Evolutionary conservation across 257 asterid species (phyloP).

Genomic region (Solanum gandarillasii): DNA sequence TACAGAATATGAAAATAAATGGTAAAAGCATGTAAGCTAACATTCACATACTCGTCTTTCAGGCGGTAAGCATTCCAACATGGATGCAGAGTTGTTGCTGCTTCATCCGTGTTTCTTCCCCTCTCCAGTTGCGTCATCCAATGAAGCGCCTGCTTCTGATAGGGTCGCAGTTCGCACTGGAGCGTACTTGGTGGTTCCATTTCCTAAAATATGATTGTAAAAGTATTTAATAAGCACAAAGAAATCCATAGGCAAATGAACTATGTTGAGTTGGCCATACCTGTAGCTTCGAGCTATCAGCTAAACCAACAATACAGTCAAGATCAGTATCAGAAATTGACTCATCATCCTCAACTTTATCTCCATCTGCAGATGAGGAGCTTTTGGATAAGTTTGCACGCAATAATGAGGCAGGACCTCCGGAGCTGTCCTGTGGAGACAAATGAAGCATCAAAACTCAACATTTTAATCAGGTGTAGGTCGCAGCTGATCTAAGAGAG

Average conservation of each 20-base stretch:
- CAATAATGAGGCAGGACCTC: conserved; percentile 35
- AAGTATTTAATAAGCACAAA: conserved; percentile 6
- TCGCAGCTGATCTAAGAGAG: not conserved
- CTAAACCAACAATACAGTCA: conserved; percentile 80
- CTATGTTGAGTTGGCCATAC: conserved; percentile 21
- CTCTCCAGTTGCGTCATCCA: conserved; percentile 91
- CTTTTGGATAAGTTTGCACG: conserved; percentile 31
- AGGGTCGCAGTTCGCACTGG: conserved; percentile 81
- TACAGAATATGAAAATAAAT: not conserved
- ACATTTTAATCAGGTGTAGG: not conserved
- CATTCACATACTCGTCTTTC: conserved; percentile 46
- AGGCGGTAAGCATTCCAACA: conserved; percentile 94
- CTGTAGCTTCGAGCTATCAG: conserved; percentile 65
- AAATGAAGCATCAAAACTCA: conserved; percentile 13
- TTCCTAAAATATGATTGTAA: conserved; percentile 38
- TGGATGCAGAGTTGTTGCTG: conserved; percentile 75
- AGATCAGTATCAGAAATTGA: conserved; percentile 81
- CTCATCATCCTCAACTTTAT: conserved; percentile 56
- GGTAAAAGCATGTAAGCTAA: conserved; percentile 3
- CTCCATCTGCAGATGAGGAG: conserved; percentile 32
- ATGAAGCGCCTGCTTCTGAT: conserved; percentile 96
- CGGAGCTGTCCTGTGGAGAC: conserved; percentile 43
- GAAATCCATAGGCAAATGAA: not conserved
- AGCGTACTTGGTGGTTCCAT: conserved; percentile 87
- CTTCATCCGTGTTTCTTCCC: conserved; percentile 55